A percentile compares a stretch with the other conserved stretches of the same genome.
These are phyloP conservation scores for Aspergillus coremiiformis DNA, from an alignment of 495 filamentous ascomycete genomes.

Conservation along the genomic window DNA sequence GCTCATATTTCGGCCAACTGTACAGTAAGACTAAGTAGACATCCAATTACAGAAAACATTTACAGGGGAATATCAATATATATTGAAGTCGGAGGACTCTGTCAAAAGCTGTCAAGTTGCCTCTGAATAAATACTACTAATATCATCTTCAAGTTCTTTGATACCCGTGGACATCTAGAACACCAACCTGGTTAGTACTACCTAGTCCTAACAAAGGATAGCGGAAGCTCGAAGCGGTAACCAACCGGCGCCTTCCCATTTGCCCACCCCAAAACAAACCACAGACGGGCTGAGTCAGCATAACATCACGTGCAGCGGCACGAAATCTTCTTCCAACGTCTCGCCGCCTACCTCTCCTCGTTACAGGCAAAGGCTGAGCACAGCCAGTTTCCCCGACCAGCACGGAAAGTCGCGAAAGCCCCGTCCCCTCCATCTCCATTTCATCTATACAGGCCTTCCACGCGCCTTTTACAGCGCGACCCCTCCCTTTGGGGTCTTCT, in stretches of 20 bases:
- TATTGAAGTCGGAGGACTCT: too few species aligned
- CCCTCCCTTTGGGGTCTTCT: slow-evolving; percentile 22
- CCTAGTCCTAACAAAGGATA: neutral
- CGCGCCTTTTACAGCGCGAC: slow-evolving; percentile 30
- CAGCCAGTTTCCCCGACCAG: slow-evolving; percentile 39
- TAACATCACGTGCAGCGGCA: slow-evolving; percentile 19
- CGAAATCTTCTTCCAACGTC: slow-evolving; percentile 35
- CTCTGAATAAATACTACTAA: too few species aligned
- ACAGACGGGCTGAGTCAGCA: slow-evolving; percentile 16
- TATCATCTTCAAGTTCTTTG: too few species aligned
- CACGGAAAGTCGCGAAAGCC: slow-evolving; percentile 39
- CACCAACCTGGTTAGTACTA: too few species aligned
- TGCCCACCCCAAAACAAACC: neutral
- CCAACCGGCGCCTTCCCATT: neutral
- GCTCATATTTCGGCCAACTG: too few species aligned
- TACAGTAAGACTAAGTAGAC: too few species aligned
- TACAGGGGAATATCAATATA: too few species aligned
- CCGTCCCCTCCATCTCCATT: slow-evolving; percentile 41
- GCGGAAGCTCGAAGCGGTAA: neutral
- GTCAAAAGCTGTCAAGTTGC: too few species aligned
- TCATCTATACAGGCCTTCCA: slow-evolving; percentile 33
- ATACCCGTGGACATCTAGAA: too few species aligned
- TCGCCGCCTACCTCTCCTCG: slow-evolving; percentile 25
- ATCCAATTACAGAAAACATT: too few species aligned
- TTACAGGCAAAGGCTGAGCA: slow-evolving; percentile 35